Evolutionary conservation across 352 stramenopile species (phyloP), one percentile per base, ranked within the genome.

Genomic region (Albugo laibachii): DNA sequence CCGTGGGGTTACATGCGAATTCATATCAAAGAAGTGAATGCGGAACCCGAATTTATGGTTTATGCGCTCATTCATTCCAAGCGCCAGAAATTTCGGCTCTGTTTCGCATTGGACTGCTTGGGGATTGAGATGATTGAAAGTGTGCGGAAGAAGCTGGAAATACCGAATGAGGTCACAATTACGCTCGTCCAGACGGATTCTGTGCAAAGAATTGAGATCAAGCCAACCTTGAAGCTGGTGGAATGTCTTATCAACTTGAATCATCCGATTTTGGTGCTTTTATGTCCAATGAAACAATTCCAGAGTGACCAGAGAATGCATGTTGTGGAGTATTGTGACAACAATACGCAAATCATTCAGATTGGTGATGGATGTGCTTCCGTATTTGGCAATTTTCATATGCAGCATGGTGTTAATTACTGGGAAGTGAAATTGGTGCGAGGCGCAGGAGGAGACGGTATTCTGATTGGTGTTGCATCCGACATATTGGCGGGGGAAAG

Each of bases 1-100:
- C 67, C 74, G 1, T 87, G 74, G 74, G 74, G 74, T n/a, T 59
- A 66, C 34, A 72, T 70, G 36, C 82, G 80, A 44, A 61, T 87
- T 14, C 59, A 78, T 45, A 51, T 62, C 15, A 63, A 80, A 21
- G 48, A 81, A 20, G 65, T 84, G 36, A 69, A 66, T 5, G 46
- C 64, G 13, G 57, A 63, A 21, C 74, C 71, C 1, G 59, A 79
- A 40, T 87, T 87, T 44, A 87, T 69, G 10, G 83, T 87, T 56
- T 87, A 84, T 57, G 74, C 74, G 34, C 51, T 87, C 14, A 55
- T 63, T 13, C 63, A 75, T 45, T 62, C 42, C 35, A 63, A 79
- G 47, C 74, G 68, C 41, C 35, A 82, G 36, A 87, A 84, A 52
- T 87, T 87, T 49, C 52, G 65, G 36, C 45, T 83, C 24, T 57